Conservation (phyloP, 768 basidiomycete genomes). For the Termitomyces bulborhizus region DNA sequence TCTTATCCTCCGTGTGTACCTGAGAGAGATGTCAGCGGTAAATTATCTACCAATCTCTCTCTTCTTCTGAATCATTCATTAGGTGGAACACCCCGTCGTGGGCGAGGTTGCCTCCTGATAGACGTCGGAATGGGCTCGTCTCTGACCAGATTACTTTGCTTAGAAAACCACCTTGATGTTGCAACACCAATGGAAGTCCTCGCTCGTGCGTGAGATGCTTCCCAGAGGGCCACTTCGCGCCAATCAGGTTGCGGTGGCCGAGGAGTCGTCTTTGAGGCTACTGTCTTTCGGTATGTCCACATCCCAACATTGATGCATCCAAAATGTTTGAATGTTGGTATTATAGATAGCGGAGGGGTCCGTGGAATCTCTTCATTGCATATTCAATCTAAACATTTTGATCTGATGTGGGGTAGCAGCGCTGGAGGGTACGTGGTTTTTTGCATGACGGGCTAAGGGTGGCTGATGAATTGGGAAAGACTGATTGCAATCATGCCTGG, state of each 20-base stretch:
- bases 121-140: conserved; percentile 7
- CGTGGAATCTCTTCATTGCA: conserved; percentile 25
- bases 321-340: background rate
- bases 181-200: conserved; percentile 15
- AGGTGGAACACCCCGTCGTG: background rate
- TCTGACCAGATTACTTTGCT: conserved; percentile 11
- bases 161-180: conserved; percentile 15
- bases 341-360: conserved; percentile 28
- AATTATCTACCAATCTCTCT: background rate
- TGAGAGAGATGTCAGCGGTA: conserved; percentile 15
- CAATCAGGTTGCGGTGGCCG: conserved; percentile 16
- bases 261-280: conserved; percentile 18
- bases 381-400: too few species aligned
- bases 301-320: background rate
- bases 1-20: conserved; percentile 20
- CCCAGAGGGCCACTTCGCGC: conserved; percentile 18
- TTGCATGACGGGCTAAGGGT: background rate
- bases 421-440: conserved; percentile 24
- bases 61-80: background rate
- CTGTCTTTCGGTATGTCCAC: conserved; percentile 22
- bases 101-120: background rate
- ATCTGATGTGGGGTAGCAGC: too few species aligned
- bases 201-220: conserved; percentile 20
- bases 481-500: conserved; percentile 33
- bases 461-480: background rate